phyloP scores from a whole-genome alignment of 78 protist genomes.

The Pigoraptor vietnamica region DNA sequence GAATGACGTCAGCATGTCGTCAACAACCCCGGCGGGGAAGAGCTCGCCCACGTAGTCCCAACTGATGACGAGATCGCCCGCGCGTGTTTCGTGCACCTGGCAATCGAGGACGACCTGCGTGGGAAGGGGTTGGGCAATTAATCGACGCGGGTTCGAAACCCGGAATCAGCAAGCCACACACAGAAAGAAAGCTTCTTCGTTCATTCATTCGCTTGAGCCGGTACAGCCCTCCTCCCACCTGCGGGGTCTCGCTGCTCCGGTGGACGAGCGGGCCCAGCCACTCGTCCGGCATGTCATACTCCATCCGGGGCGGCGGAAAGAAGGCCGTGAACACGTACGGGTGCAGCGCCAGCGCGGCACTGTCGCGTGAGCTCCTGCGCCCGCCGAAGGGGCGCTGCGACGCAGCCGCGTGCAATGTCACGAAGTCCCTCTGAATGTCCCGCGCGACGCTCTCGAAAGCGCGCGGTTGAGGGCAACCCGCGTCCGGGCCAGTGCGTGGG shows the following conservation, averaged over 20 bases:
- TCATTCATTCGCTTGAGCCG: too few species aligned
- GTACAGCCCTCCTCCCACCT: background rate
- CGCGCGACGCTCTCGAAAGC: background rate
- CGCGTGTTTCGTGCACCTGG: background rate
- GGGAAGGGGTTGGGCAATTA: too few species aligned
- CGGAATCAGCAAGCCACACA: too few species aligned
- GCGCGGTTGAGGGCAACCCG: background rate
- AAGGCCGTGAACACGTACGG: background rate
- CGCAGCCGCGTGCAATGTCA: too few species aligned
- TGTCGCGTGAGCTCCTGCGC: background rate
- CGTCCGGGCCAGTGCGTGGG: too few species aligned
- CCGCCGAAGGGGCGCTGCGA: too few species aligned
- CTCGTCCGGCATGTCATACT: background rate
- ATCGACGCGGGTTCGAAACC: too few species aligned
- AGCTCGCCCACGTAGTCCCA: background rate
- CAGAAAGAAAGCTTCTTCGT: too few species aligned
- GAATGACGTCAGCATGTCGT: background rate
- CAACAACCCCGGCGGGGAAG: background rate
- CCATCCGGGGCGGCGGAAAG: background rate
- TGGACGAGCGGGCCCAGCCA: background rate
- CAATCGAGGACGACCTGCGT: background rate
- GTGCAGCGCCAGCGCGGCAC: background rate
- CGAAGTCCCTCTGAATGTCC: background rate
- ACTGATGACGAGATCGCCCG: background rate
- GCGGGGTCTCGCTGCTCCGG: background rate